Percentiles rank a stretch among this genome's conserved stretches.
These are phyloP conservation scores for Leishmania gerbilli DNA, from an alignment of 208 protist species.

Conservation along the genomic window DNA sequence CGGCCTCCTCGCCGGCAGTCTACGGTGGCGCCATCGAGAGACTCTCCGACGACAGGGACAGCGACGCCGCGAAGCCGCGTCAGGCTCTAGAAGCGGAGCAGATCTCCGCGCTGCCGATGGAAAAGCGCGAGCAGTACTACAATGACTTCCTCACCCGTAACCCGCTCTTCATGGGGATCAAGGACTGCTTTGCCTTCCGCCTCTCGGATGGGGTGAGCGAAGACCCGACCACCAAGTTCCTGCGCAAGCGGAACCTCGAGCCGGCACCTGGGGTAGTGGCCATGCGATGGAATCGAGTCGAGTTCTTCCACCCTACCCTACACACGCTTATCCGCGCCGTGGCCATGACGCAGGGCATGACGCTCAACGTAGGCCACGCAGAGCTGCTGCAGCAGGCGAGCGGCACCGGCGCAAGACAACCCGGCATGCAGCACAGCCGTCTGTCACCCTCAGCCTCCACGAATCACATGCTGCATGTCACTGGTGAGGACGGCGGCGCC, in stretches of 20 bases:
- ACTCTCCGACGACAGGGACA: background rate
- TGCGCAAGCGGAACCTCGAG: constrained; percentile 49
- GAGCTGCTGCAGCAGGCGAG: constrained; percentile 6
- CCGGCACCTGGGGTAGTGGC: constrained; percentile 45
- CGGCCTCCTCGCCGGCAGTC: background rate
- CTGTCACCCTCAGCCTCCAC: background rate
- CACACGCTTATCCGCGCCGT: constrained; percentile 44
- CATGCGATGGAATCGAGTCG: constrained; percentile 67
- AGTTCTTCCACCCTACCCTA: constrained; percentile 60
- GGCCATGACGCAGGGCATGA: constrained; percentile 40
- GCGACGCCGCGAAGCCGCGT: background rate
- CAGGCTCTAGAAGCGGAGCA: background rate
- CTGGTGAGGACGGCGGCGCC: background rate
- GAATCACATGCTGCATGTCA: background rate
- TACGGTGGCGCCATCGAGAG: background rate
- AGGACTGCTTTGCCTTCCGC: constrained; percentile 56
- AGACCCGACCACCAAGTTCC: constrained; percentile 42
- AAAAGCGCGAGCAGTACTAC: constrained; percentile 37
- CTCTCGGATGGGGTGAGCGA: constrained; percentile 44
- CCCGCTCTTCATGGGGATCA: constrained; percentile 50
- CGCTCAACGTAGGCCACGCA: constrained; percentile 11
- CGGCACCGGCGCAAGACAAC: background rate
- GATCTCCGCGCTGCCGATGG: constrained; percentile 26
- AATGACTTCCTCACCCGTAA: constrained; percentile 25
- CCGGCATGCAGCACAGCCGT: background rate